Percentiles rank a stretch among this genome's conserved stretches.
These are phyloP conservation scores for Stipa capillata DNA, from an alignment of 176 grass and related monocot species.

Conservation along the genomic window DNA sequence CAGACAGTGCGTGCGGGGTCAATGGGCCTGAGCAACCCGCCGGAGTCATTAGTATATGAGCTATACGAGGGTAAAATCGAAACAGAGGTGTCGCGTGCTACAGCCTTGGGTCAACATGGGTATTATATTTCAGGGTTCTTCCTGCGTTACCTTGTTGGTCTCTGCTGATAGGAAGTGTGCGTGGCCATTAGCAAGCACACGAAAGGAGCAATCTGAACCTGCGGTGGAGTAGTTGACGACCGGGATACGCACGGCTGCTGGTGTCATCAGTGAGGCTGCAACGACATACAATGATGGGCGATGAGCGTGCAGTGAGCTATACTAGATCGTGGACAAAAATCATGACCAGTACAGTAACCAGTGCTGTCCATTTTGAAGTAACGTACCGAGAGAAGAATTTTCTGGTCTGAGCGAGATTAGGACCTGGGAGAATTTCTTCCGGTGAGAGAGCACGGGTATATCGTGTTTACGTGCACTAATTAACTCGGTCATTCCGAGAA, in stretches of 20 bases:
- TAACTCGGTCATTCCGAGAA: no score
- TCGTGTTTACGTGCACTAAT: no score
- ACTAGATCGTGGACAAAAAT: background rate
- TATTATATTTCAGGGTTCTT: no score
- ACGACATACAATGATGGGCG: background rate
- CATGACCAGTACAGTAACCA: background rate
- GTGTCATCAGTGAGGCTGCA: background rate
- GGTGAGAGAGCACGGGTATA: no score
- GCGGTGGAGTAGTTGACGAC: background rate
- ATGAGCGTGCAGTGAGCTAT: background rate
- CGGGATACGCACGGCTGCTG: background rate
- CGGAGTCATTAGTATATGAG: no score
- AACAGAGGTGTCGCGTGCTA: no score
- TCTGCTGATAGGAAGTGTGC: background rate
- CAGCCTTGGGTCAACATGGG: no score
- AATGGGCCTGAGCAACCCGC: no score
- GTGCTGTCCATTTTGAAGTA: background rate
- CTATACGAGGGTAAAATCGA: no score
- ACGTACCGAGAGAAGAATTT: background rate
- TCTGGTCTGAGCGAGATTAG: no score
- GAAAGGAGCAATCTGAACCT: background rate
- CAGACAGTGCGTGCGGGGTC: no score
- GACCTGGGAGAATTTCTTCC: no score
- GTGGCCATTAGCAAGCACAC: background rate
- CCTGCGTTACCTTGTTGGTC: background rate